Conservation (phyloP, 176 grass and related monocot genomes). For the Oryza rufipogon region DNA sequence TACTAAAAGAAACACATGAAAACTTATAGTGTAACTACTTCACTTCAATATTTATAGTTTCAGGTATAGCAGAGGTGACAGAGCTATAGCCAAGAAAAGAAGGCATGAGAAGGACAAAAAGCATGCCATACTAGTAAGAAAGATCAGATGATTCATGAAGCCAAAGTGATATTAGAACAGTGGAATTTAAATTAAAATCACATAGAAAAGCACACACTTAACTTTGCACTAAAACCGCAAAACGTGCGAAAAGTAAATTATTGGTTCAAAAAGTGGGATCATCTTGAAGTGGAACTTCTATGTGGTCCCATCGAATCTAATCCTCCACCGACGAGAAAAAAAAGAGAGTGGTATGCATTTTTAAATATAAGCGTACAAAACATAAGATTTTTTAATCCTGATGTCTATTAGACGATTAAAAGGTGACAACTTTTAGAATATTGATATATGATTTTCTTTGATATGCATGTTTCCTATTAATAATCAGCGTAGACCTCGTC, state of each 20-base stretch:
- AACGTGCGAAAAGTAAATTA: background rate
- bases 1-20: too few relatives aligned
- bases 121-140: background rate
- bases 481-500: too few relatives aligned
- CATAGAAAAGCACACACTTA: background rate
- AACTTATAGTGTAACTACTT: too few relatives aligned
- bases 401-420: background rate
- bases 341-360: background rate
- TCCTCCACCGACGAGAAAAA: background rate
- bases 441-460: background rate
- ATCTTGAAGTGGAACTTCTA: background rate
- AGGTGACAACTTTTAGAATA: background rate
- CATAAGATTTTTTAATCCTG: rapidly evolving
- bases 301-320: background rate
- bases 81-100: background rate
- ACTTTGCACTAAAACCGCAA: background rate
- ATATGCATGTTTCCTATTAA: background rate
- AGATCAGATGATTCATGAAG: background rate
- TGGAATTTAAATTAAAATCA: background rate
- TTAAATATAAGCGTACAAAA: background rate
- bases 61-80: background rate
- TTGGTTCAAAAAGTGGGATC: background rate
- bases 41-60: too few relatives aligned
- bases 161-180: background rate
- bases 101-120: background rate